phyloP scores from a whole-genome alignment of 2,329 filamentous ascomycete genomes.

The Stemphylium lycopersici region DNA sequence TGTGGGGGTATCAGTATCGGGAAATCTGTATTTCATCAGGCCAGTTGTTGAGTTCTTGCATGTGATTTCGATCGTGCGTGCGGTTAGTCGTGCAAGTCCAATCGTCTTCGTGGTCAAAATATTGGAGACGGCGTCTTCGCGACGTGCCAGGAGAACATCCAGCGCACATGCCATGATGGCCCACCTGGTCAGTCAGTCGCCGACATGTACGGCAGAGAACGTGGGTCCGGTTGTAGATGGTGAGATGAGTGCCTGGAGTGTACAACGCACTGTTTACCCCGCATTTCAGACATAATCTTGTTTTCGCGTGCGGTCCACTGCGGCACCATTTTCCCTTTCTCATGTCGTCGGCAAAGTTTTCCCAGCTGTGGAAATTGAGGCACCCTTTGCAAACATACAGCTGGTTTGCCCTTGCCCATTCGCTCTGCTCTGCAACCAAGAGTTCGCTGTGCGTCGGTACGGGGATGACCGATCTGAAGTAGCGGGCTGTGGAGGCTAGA shows the following conservation, averaged over 20 bases:
- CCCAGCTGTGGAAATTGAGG: conserved; percentile 22
- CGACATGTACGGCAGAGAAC: conserved; percentile 27
- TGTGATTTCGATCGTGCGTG: conserved; percentile 16
- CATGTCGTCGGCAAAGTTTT: conserved; percentile 38
- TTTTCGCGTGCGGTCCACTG: conserved; percentile 25
- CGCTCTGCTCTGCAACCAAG: conserved; percentile 27
- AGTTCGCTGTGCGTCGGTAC: conserved; percentile 26
- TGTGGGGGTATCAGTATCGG: not conserved
- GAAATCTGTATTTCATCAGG: conserved; percentile 16
- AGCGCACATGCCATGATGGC: conserved; percentile 19
- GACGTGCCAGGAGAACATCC: conserved; percentile 15
- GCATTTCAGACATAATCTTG: conserved; percentile 36
- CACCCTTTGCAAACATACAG: conserved; percentile 36
- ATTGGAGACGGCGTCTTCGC: not conserved
- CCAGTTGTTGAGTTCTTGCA: conserved; percentile 25
- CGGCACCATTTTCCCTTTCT: conserved; percentile 36
- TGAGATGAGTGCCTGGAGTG: conserved; percentile 25
- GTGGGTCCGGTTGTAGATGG: conserved; percentile 24
- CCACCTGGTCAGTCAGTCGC: conserved; percentile 25
- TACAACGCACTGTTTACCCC: conserved; percentile 30
- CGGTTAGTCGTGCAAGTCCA: conserved; percentile 17
- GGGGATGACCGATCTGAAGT: conserved; percentile 28
- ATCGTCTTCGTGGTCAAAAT: conserved; percentile 18
- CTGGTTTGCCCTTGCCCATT: conserved; percentile 25
- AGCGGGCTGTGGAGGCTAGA: conserved; percentile 23